Percentiles rank a stretch among this genome's conserved stretches.
Conservation (phyloP, 2,329 filamentous ascomycete genomes). For the Nakataea oryzae region DNA sequence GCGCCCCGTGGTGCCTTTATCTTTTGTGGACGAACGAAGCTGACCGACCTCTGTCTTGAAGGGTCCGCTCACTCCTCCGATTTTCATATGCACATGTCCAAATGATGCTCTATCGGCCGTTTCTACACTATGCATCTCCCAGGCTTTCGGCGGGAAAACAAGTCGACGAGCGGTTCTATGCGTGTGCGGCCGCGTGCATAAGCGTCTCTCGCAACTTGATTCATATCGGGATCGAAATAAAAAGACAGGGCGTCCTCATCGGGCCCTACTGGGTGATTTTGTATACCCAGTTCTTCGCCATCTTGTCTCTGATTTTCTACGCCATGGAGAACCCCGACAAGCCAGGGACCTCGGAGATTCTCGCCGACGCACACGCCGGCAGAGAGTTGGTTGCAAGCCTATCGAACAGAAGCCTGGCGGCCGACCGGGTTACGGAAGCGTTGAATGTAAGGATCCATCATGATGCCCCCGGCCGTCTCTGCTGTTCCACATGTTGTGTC, state of each 20-base stretch:
- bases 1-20: not conserved
- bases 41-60: slow-evolving; percentile 13
- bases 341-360: slow-evolving; percentile 63
- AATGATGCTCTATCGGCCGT: slow-evolving; percentile 72
- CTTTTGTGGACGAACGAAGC: not conserved
- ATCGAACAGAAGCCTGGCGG: slow-evolving; percentile 76
- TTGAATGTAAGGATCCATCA: slow-evolving; percentile 63
- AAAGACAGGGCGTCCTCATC: slow-evolving; percentile 51
- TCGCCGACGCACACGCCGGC: slow-evolving; percentile 77
- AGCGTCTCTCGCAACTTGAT: slow-evolving; percentile 63
- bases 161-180: slow-evolving; percentile 69
- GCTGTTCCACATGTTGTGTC: not conserved
- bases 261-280: slow-evolving; percentile 83
- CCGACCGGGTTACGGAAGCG: slow-evolving; percentile 71
- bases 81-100: slow-evolving; percentile 78
- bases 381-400: slow-evolving; percentile 72
- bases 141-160: slow-evolving; percentile 42
- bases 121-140: slow-evolving; percentile 72
- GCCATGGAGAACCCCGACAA: slow-evolving; percentile 72
- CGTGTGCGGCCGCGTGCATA: slow-evolving; percentile 54
- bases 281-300: slow-evolving; percentile 74
- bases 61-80: slow-evolving; percentile 63
- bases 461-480: too few relatives aligned
- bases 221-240: slow-evolving; percentile 70
- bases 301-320: slow-evolving; percentile 70